These are phyloP conservation scores for Macrolepiota fuliginosa DNA, from an alignment of 768 basidiomycete genomes.

Conservation along the genomic window DNA sequence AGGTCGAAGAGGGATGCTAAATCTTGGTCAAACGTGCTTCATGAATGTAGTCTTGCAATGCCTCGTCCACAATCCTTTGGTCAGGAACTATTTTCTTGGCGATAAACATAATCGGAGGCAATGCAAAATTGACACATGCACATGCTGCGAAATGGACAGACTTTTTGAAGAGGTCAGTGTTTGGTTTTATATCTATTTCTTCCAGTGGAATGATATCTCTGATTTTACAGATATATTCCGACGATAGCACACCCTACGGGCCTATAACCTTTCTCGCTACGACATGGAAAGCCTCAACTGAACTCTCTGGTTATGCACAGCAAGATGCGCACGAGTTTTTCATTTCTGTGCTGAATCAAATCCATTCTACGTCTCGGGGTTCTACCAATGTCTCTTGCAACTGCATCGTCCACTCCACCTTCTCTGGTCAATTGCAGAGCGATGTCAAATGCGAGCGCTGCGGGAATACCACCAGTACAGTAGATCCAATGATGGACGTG, in stretches of 20 bases:
- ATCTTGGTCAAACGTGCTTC: conserved; percentile 93
- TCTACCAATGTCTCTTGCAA: conserved; percentile 79
- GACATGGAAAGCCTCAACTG: conserved; percentile 78
- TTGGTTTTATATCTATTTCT: neutral
- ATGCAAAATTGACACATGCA: conserved; percentile 74
- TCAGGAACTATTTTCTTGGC: conserved; percentile 85
- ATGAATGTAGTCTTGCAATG: conserved; percentile 89
- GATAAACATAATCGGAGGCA: conserved; percentile 81
- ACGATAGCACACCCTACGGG: conserved; percentile 63
- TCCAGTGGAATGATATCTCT: neutral
- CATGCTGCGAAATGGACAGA: conserved; percentile 92
- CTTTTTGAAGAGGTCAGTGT: conserved; percentile 65
- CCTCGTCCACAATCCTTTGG: conserved; percentile 85
- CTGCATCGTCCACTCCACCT: conserved; percentile 90
- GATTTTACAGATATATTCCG: conserved; percentile 48
- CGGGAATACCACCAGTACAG: conserved; percentile 69
- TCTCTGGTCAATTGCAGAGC: conserved; percentile 83
- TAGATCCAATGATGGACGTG: conserved; percentile 90
- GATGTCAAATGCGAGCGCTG: conserved; percentile 90
- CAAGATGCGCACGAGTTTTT: conserved; percentile 94
- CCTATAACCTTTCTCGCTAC: conserved; percentile 81
- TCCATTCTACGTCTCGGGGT: conserved; percentile 76
- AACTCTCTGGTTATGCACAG: conserved; percentile 89
- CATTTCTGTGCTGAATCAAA: conserved; percentile 80
- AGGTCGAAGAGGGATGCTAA: conserved; percentile 84